These are phyloP conservation scores for Xanthoconium separans DNA, from an alignment of 1,284 basidiomycete genomes.

Conservation along the genomic window DNA sequence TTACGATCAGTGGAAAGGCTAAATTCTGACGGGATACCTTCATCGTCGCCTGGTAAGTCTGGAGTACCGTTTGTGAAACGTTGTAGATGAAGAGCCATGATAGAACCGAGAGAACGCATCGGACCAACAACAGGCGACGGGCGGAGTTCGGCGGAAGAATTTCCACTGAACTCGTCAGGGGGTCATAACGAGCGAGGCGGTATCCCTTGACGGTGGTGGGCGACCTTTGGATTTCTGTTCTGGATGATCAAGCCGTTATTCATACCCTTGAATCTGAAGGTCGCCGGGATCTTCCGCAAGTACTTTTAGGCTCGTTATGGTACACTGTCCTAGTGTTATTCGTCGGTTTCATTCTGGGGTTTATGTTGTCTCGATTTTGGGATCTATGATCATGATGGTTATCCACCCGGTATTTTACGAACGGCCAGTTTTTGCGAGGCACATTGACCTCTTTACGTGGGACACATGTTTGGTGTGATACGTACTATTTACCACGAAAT, in stretches of 20 bases:
- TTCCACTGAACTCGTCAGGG: slow-evolving; percentile 10
- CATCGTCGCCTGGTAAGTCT: slow-evolving; percentile 18
- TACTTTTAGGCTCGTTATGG: slow-evolving; percentile 34
- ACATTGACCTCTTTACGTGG: slow-evolving; percentile 21
- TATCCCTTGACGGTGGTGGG: slow-evolving; percentile 53
- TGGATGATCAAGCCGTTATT: slow-evolving; percentile 45
- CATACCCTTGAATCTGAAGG: slow-evolving; percentile 52
- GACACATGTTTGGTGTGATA: slow-evolving; percentile 11
- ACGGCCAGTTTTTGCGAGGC: slow-evolving; percentile 7
- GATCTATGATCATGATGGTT: slow-evolving; percentile 10
- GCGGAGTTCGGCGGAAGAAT: slow-evolving; percentile 4
- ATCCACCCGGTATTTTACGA: slow-evolving; percentile 19
- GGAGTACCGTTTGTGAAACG: slow-evolving; percentile 3
- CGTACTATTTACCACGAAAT: slow-evolving; percentile 21
- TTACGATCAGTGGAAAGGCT: neutral
- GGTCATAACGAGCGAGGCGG: slow-evolving; percentile 16
- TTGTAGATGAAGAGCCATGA: slow-evolving; percentile 6
- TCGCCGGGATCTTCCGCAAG: slow-evolving; percentile 54
- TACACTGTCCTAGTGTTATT: slow-evolving; percentile 16
- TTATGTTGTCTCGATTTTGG: slow-evolving; percentile 22
- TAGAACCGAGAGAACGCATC: slow-evolving; percentile 12
- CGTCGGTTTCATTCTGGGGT: slow-evolving; percentile 24
- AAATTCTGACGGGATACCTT: slow-evolving; percentile 5
- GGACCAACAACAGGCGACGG: neutral
- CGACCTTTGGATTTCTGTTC: slow-evolving; percentile 51